Percentiles rank a stretch among this genome's conserved stretches.
These are phyloP conservation scores for Dictyostelium capitatum DNA, from an alignment of 78 protist genomes.

Conservation along the genomic window DNA sequence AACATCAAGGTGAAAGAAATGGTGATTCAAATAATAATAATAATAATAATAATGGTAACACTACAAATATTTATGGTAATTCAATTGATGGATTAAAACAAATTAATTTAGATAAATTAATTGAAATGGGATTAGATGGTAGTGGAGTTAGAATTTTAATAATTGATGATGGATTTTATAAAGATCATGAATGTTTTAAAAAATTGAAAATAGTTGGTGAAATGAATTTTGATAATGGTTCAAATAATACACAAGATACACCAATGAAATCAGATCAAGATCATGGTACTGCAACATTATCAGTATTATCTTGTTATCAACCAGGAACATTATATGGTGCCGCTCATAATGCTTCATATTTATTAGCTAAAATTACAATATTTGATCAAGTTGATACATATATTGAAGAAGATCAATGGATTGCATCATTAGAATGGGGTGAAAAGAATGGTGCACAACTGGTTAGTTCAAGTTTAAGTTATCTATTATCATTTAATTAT, in stretches of 20 bases:
- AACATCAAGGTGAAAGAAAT: background rate
- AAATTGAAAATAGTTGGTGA: conserved; percentile 6
- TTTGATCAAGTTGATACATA: background rate
- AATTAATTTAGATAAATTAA: background rate
- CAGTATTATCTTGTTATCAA: conserved; percentile 38
- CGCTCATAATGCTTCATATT: conserved; percentile 58
- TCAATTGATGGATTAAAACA: background rate
- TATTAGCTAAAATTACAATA: conserved; percentile 65
- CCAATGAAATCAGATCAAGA: background rate
- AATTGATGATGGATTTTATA: conserved; percentile 71
- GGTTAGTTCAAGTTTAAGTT: conserved; percentile 49
- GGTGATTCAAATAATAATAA: background rate
- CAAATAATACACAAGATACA: conserved; percentile 11
- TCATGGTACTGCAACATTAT: conserved; percentile 81
- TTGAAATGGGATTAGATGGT: conserved; percentile 27
- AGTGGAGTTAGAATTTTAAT: conserved; percentile 40
- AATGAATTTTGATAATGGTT: conserved; percentile 48
- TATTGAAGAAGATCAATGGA: conserved; percentile 78
- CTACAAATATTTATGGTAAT: background rate
- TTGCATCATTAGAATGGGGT: conserved; percentile 69
- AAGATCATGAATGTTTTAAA: conserved; percentile 52
- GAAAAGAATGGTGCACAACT: conserved; percentile 62
- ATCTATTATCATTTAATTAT: conserved; percentile 14
- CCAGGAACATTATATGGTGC: conserved; percentile 72
- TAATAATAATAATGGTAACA: background rate